phyloP scores from a whole-genome alignment of 768 basidiomycete genomes.

The Suillus plorans region DNA sequence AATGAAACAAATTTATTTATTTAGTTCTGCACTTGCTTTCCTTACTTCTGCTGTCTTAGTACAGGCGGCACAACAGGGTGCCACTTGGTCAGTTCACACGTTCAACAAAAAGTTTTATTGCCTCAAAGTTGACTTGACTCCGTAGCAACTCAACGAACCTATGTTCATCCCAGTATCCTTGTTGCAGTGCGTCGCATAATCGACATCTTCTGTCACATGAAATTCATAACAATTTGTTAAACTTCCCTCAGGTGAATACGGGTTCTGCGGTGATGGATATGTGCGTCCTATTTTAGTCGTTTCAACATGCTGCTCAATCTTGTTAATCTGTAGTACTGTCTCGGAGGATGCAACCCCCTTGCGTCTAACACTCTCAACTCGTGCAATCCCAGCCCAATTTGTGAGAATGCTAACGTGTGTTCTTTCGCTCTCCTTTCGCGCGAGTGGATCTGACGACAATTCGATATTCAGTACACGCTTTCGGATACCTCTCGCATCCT shows the following conservation, averaged over 20 bases:
- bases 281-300: slow-evolving; percentile 25
- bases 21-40: slow-evolving; percentile 22
- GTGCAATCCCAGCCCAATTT: slow-evolving; percentile 72
- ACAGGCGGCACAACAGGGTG: slow-evolving; percentile 25
- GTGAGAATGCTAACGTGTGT: slow-evolving; percentile 58
- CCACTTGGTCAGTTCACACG: slow-evolving; percentile 24
- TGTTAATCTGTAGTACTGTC: slow-evolving; percentile 55
- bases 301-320: slow-evolving; percentile 7
- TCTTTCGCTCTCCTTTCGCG: not conserved
- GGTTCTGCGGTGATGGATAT: slow-evolving; percentile 48
- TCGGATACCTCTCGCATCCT: slow-evolving; percentile 65
- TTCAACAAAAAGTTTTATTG: not conserved
- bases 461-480: slow-evolving; percentile 64
- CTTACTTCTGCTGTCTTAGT: slow-evolving; percentile 18
- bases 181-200: slow-evolving; percentile 40
- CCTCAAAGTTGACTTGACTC: not conserved
- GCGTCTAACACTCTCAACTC: slow-evolving; percentile 61
- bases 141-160: slow-evolving; percentile 37
- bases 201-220: not conserved
- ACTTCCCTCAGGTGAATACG: slow-evolving; percentile 43
- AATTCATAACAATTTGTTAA: slow-evolving; percentile 2
- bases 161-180: slow-evolving; percentile 39
- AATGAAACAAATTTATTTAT: slow-evolving; percentile 2
- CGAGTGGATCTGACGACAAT: not conserved
- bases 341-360: slow-evolving; percentile 86